Evolutionary conservation across 768 basidiomycete species (phyloP).

Genomic region (Agaricus blazei): DNA sequence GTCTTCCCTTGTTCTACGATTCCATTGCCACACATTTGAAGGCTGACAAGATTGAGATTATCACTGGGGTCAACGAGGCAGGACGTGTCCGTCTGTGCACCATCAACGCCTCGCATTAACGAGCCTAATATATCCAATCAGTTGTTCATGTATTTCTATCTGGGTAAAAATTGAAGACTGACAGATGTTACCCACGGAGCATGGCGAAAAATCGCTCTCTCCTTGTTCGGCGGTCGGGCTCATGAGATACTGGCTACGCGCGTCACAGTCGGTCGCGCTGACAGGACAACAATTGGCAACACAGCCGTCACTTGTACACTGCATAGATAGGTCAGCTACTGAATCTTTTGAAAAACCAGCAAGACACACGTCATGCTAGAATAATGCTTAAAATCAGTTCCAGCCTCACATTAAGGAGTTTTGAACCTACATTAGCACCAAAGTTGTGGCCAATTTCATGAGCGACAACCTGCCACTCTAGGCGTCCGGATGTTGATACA

Average conservation of each 20-base stretch:
- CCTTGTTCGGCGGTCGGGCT: conserved; percentile 62
- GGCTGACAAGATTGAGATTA: conserved; percentile 42
- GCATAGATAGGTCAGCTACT: not conserved
- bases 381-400: conserved; percentile 5
- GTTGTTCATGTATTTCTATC: not conserved
- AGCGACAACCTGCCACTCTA: conserved; percentile 79
- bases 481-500: conserved; percentile 70
- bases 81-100: conserved; percentile 47
- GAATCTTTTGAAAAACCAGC: conserved; percentile 4
- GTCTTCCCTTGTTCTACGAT: conserved; percentile 78
- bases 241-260: conserved; percentile 75
- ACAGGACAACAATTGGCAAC: conserved; percentile 71
- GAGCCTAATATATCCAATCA: conserved; percentile 39
- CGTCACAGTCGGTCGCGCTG: conserved; percentile 51
- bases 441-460: conserved; percentile 89
- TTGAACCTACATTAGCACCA: conserved; percentile 70
- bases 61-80: conserved; percentile 64
- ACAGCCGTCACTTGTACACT: conserved; percentile 63
- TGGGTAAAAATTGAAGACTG: conserved; percentile 19
- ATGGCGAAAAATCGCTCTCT: conserved; percentile 71
- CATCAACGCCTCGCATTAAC: conserved; percentile 45
- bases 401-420: not conserved
- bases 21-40: conserved; percentile 80
- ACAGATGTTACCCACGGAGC: conserved; percentile 86
- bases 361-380: conserved; percentile 51